These are phyloP conservation scores for Glycine latifolia DNA, from an alignment of 306 rosid genomes.

Conservation along the genomic window DNA sequence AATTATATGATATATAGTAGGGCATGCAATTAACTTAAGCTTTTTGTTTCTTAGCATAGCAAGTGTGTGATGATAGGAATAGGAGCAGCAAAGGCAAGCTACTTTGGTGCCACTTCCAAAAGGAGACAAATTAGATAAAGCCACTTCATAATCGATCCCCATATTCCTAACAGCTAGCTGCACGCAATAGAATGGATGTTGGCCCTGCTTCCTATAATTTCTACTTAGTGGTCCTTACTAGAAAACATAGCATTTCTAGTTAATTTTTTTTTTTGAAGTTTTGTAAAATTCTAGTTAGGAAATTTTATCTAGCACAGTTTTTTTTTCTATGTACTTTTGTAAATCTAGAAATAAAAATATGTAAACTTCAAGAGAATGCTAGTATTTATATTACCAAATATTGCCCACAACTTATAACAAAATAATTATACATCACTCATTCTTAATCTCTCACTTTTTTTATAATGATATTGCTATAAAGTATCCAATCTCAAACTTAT, in stretches of 20 bases:
- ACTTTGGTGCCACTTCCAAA: conserved; percentile 41
- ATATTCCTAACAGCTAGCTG: conserved; percentile 43
- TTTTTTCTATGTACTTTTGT: not conserved
- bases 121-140: conserved; percentile 45
- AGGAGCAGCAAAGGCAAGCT: conserved; percentile 41
- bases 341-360: not conserved
- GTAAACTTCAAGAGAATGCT: not conserved
- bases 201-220: conserved; percentile 29
- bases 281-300: not conserved
- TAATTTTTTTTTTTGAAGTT: too few relatives aligned
- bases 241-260: not conserved
- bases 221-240: conserved; percentile 26
- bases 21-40: not conserved
- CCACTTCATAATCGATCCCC: conserved; percentile 39
- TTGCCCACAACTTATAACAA: not conserved
- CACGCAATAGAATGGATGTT: conserved; percentile 30
- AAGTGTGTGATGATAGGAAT: conserved; percentile 24
- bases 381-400: not conserved
- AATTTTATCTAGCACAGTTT: not conserved
- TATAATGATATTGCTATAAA: too few relatives aligned
- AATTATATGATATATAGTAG: conserved; percentile 5
- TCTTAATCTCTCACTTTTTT: not conserved
- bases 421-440: not conserved
- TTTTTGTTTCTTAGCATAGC: conserved; percentile 36
- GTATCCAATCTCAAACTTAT: too few relatives aligned